Base-by-base conservation (phyloP, 1,284 basidiomycete genomes). In the Laetiporus sulphureus region DNA sequence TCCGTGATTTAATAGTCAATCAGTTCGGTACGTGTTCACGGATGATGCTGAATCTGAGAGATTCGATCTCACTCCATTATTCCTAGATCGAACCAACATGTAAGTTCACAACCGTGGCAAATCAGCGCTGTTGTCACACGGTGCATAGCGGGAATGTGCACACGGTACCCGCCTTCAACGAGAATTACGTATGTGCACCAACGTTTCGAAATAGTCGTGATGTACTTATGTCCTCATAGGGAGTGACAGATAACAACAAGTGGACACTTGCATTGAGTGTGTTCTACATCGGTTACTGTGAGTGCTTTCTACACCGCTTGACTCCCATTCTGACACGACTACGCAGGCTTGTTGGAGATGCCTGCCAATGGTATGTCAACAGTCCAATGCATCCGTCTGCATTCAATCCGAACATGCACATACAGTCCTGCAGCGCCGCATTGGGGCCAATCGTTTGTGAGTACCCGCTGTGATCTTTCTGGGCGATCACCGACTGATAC, bases 11-110 rank as follows among this genome's bases (percentile, higher is more conserved):
- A 3, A 4, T 36, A 75, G 73, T 75, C 65, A 75, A 77, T 52
- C 73, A 75, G 50, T 75, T 77, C 42, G 73, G 74, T 75, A 45
- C 10, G 41, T 37, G 33, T 23, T 49, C 6, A 40, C 6, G 15
- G 15, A 11, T 11, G 16, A 3, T n/a, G 1, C 16, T 1, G 19
- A 20, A 19, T 12, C n/a, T 38, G 12, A 42, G 6, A 16, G 2
- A 2, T 42, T 29, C 13, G 25, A 20, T 43, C n/a, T n/a, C n/a
- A n/a, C n/a, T n/a, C n/a, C n/a, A n/a, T n/a, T n/a, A n/a, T n/a
- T n/a, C n/a, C n/a, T n/a, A 73, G 73, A 76, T 52, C 71, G 74
- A 16, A 75, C 72, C 13, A 77, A 75, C 47, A 75, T 75, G 73
- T 5, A 36, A 2, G 15, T 3, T 1, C 22, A 23, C 27, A 7